Conservation (phyloP, 179 eudicot genomes). For the Gypsophila paniculata region DNA sequence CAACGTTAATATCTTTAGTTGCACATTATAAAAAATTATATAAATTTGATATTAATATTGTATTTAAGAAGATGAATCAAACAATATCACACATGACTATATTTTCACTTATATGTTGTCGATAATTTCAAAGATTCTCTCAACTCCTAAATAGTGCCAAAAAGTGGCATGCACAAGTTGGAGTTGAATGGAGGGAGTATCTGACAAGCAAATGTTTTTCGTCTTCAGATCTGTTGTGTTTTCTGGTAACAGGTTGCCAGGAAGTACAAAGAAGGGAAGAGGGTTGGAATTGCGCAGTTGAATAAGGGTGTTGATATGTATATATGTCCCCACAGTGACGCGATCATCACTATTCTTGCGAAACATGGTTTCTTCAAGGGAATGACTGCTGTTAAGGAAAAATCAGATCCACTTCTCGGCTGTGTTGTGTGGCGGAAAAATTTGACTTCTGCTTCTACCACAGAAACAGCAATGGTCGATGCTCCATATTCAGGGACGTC, state of each 20-base stretch:
- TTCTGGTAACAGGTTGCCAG: conserved; percentile 46
- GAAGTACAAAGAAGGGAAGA: conserved; percentile 51
- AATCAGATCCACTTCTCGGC: conserved; percentile 54
- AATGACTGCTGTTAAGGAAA: conserved; percentile 47
- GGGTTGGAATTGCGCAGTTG: conserved; percentile 65
- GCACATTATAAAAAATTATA: too few relatives aligned
- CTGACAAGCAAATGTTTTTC: not conserved
- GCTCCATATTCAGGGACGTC: conserved; percentile 25
- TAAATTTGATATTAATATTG: too few relatives aligned
- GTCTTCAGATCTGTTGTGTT: not conserved
- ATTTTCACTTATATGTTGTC: too few relatives aligned
- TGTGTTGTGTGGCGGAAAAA: conserved; percentile 77
- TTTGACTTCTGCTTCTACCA: conserved; percentile 32
- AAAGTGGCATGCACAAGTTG: too few relatives aligned
- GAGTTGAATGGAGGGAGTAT: too few relatives aligned
- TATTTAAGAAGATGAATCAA: too few relatives aligned
- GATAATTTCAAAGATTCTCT: too few relatives aligned
- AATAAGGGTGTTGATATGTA: conserved; percentile 61
- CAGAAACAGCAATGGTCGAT: conserved; percentile 27
- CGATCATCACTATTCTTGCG: conserved; percentile 61
- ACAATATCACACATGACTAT: too few relatives aligned
- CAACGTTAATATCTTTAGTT: too few relatives aligned
- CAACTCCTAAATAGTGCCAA: too few relatives aligned
- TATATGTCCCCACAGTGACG: conserved; percentile 66
- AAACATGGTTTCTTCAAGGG: conserved; percentile 74